A percentile compares a stretch with the other conserved stretches of the same genome.
These are phyloP conservation scores for Colletotrichum cereale DNA, from an alignment of 2,329 filamentous ascomycete genomes.

Conservation along the genomic window DNA sequence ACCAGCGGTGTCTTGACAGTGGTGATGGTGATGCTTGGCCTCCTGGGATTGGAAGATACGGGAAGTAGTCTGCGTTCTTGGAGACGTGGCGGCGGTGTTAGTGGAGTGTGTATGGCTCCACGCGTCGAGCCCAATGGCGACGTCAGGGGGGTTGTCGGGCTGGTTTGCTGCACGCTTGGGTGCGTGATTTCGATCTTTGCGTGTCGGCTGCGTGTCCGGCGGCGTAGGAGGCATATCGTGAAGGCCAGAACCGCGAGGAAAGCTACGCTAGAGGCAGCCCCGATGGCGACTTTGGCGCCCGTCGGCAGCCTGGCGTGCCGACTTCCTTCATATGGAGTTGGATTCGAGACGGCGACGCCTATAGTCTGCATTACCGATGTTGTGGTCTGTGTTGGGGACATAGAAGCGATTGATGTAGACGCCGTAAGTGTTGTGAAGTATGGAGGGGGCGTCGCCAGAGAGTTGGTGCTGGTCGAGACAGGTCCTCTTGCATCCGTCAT, in stretches of 20 bases:
- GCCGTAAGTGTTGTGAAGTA: background rate
- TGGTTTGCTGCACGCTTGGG: slow-evolving; percentile 43
- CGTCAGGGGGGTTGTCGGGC: slow-evolving; percentile 58
- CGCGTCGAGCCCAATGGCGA: slow-evolving; percentile 51
- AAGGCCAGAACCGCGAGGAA: slow-evolving; percentile 53
- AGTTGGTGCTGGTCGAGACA: background rate
- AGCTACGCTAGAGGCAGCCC: slow-evolving; percentile 55
- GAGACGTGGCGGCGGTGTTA: slow-evolving; percentile 62
- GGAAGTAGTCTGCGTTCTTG: slow-evolving; percentile 60
- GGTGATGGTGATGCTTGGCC: background rate
- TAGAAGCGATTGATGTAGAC: background rate
- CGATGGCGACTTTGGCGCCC: slow-evolving; percentile 60
- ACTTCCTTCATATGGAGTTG: background rate
- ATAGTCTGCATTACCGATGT: background rate
- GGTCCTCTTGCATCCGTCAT: slow-evolving; percentile 17
- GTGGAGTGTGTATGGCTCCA: slow-evolving; percentile 43
- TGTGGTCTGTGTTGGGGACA: background rate
- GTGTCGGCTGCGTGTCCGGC: slow-evolving; percentile 44
- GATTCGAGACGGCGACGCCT: background rate
- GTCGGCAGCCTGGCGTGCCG: slow-evolving; percentile 47
- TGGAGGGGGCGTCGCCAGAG: background rate
- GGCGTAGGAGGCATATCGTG: slow-evolving; percentile 53
- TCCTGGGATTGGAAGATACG: slow-evolving; percentile 35
- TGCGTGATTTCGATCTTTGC: slow-evolving; percentile 40
- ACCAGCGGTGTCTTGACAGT: slow-evolving; percentile 3